phyloP scores from a whole-genome alignment of 805 yeast species.

The Candida parachauliodes region DNA sequence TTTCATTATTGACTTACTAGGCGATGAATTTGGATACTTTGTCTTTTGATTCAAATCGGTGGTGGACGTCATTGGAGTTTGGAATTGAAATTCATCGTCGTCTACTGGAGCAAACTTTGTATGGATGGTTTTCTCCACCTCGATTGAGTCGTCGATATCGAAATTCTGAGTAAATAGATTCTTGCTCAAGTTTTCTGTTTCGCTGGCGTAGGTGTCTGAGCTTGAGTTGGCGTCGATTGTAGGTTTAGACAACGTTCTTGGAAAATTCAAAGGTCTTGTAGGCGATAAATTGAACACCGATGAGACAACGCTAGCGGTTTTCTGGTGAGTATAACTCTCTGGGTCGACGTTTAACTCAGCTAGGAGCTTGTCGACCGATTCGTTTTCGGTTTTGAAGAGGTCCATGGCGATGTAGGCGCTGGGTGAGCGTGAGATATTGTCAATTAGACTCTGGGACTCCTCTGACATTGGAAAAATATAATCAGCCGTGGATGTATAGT shows the following conservation, averaged over 20 bases:
- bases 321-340: neutral
- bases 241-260: conserved; percentile 12
- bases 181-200: conserved; percentile 12
- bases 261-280: conserved; percentile 31
- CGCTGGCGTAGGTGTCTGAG: conserved; percentile 41
- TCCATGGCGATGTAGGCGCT: conserved; percentile 3
- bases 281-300: conserved; percentile 23
- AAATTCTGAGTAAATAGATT: conserved; percentile 21
- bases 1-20: conserved; percentile 39
- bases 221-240: conserved; percentile 33
- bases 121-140: conserved; percentile 12
- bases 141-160: conserved; percentile 14
- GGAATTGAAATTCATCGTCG: conserved; percentile 24
- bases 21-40: conserved; percentile 22
- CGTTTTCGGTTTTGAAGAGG: conserved; percentile 9
- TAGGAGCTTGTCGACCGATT: conserved; percentile 27
- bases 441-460: conserved; percentile 10
- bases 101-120: conserved; percentile 7
- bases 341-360: conserved; percentile 21
- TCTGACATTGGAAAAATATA: conserved; percentile 6
- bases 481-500: neutral
- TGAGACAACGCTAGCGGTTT: conserved; percentile 1
- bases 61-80: conserved; percentile 21
- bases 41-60: conserved; percentile 9
- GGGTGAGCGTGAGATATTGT: conserved; percentile 9